phyloP scores from a whole-genome alignment of 257 asterid genomes.

The Solanum chilense region DNA sequence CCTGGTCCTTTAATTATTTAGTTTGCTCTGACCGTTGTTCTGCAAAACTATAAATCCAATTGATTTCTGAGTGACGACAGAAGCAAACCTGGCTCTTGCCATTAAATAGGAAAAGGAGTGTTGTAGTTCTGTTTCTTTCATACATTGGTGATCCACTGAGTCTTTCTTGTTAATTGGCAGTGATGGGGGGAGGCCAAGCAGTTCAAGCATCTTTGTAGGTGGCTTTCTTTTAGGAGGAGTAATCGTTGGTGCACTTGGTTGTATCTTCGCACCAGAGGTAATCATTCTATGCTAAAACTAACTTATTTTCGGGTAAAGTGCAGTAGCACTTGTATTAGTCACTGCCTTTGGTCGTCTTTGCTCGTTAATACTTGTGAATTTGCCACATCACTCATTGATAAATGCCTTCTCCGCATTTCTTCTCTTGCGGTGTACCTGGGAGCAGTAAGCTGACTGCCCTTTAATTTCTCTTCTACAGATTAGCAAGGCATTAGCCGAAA shows the following conservation, averaged over 20 bases:
- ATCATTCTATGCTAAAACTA: not conserved
- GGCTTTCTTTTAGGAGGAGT: slow-evolving; percentile 40
- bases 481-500: slow-evolving; percentile 30
- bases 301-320: not conserved
- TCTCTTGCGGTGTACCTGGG: not conserved
- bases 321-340: not conserved
- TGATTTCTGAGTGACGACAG: not conserved
- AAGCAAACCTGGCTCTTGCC: not conserved
- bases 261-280: slow-evolving; percentile 44
- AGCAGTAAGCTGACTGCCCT: not conserved
- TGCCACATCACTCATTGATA: not conserved
- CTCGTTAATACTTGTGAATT: not conserved
- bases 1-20: not conserved
- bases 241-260: slow-evolving; percentile 33
- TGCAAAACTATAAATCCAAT: not conserved
- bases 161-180: slow-evolving; percentile 29
- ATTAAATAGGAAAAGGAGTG: not conserved
- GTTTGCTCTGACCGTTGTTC: not conserved
- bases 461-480: slow-evolving; percentile 15
- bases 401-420: not conserved
- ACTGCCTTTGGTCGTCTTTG: not conserved
- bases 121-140: not conserved
- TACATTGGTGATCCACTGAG: not conserved
- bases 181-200: slow-evolving; percentile 18
- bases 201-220: slow-evolving; percentile 23